Evolutionary conservation across 768 basidiomycete species (phyloP).

Genomic region (Zangia roseola): DNA sequence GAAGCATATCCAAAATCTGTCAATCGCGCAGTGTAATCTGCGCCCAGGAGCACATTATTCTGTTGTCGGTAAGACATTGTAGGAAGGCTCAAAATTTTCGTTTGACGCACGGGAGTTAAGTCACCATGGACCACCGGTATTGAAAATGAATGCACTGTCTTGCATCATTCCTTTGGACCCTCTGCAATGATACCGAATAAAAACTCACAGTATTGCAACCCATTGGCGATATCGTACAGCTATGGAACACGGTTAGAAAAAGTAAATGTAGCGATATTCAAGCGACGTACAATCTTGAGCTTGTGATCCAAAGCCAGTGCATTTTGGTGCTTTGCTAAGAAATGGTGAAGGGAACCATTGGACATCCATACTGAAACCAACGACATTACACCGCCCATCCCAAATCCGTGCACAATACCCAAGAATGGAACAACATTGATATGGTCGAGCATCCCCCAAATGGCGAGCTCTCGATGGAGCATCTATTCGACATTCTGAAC

Average conservation of each 20-base stretch:
- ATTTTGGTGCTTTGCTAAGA: neutral
- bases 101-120: neutral
- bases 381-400: neutral
- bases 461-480: conserved; percentile 27
- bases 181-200: neutral
- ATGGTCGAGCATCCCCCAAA: conserved; percentile 4
- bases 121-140: neutral
- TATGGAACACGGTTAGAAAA: neutral
- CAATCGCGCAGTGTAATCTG: conserved; percentile 33
- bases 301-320: neutral
- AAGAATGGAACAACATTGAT: conserved; percentile 9
- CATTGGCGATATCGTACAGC: neutral
- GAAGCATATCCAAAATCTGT: conserved; percentile 44
- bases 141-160: neutral
- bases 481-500: conserved; percentile 3
- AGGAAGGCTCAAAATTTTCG: neutral
- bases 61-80: neutral
- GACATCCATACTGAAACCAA: conserved; percentile 1
- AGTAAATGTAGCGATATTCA: neutral
- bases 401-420: conserved; percentile 13
- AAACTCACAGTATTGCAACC: neutral
- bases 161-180: neutral
- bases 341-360: neutral
- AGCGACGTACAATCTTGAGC: neutral
- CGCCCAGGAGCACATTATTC: conserved; percentile 10